Evolutionary conservation across 2,329 filamentous ascomycete species (phyloP), one percentile per base, ranked within the genome.

Genomic region (Colletotrichum plurivorum): DNA sequence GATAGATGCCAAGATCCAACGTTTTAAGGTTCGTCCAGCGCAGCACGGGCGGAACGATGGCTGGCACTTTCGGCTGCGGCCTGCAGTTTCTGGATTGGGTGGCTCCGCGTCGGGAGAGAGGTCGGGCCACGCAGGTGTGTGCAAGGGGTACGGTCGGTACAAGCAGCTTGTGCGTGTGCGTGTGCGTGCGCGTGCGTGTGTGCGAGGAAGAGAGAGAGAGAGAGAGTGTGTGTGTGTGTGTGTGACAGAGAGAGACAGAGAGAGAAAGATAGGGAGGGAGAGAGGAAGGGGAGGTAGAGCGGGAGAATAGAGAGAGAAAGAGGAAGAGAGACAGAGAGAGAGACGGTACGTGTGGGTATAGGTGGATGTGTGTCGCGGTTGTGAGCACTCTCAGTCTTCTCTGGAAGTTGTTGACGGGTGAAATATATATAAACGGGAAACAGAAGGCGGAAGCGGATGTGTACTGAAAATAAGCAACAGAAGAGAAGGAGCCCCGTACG

Each of bases 1-100:
- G 27, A 51, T 36, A 36, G 43, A 58, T 54, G 41, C 43, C 16
- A 45, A 48, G 18, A 56, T 15, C 52, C 46, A 57, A 27, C n/a
- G 39, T 65, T 67, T 60, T 66, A 69, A 66, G 63, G 62, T 69
- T 69, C 54, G 63, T 60, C 55, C 52, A 55, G 62, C 66, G 61
- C 54, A 51, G 62, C 61, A 69, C 66, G 43, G 62, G 41, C 55
- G 36, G 39, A 16, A 51, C 18, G 31, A 43, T 46, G 20, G 54
- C 43, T 31, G 20, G 43, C n/a, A 8, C 48, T 60, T 16, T 60
- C 20, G 46, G 45, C 36, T 36, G 63, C 48, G 55, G 22, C 18
- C 41, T 39, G n/a, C 49, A 27, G 27, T 58, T 49, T 65, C 22
- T 52, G 53, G 18, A 20, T 48, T 46, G 58, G 48, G 41, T 56